A percentile compares a stretch with the other conserved stretches of the same genome.
Conservation (phyloP, 352 stramenopile genomes). For the Aphanomyces invadans region DNA sequence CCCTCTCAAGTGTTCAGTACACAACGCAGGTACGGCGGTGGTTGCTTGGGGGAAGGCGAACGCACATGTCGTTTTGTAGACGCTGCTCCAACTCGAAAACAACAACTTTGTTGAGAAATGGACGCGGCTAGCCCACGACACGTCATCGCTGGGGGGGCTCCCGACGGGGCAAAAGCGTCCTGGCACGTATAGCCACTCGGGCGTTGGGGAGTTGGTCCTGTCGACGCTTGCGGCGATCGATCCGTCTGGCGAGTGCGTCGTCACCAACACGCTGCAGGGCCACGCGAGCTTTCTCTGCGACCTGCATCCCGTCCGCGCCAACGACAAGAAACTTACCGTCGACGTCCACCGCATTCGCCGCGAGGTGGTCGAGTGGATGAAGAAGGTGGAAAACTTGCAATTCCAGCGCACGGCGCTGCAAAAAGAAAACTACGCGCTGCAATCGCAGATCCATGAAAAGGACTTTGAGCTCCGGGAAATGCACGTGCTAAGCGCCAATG, state of each 20-base stretch:
- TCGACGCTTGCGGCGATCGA: constrained; percentile 6
- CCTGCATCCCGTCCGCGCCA: constrained; percentile 4
- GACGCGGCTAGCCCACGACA: background rate
- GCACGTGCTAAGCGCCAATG: constrained; percentile 32
- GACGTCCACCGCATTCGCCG: constrained; percentile 20
- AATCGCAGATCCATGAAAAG: constrained; percentile 57
- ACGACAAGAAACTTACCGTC: background rate
- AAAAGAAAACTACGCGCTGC: constrained; percentile 68
- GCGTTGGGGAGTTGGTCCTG: constrained; percentile 1
- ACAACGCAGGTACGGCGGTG: background rate
- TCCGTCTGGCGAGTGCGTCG: background rate
- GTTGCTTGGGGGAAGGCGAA: background rate
- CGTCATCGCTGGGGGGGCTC: background rate
- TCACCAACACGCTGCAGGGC: constrained; percentile 14
- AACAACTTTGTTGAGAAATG: constrained; percentile 13
- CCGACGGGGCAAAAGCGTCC: background rate
- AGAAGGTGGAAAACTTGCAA: constrained; percentile 49
- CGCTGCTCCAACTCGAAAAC: background rate
- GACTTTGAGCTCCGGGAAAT: constrained; percentile 41
- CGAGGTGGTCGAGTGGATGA: constrained; percentile 23
- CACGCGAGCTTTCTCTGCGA: constrained; percentile 22
- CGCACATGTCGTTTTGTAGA: background rate
- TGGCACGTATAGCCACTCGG: constrained; percentile 12
- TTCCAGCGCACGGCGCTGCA: constrained; percentile 63
- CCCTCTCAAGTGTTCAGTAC: background rate